Evolutionary conservation across 306 rosid species (phyloP).

Genomic region (Medicago lupulina): DNA sequence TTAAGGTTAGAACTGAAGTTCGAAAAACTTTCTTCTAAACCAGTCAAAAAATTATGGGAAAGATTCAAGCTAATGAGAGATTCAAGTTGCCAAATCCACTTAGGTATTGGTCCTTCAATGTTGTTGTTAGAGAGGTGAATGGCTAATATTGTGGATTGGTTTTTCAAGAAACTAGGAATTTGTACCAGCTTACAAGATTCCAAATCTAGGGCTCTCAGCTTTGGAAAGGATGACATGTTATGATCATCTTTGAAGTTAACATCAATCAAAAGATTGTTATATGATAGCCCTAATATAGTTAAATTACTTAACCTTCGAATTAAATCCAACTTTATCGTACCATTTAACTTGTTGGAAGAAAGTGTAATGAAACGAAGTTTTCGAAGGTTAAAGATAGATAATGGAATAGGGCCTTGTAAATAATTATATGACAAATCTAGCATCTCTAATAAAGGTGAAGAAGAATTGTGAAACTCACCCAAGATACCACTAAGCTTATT

Average conservation of each 20-base stretch:
- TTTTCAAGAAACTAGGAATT: constrained; percentile 50
- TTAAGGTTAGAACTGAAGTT: not conserved
- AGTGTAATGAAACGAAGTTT: constrained; percentile 43
- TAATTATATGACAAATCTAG: constrained; percentile 53
- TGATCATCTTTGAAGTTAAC: not conserved
- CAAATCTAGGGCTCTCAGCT: constrained; percentile 3
- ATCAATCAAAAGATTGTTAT: constrained; percentile 42
- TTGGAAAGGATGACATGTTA: constrained; percentile 23
- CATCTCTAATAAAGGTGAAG: constrained; percentile 1
- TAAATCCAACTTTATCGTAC: constrained; percentile 21
- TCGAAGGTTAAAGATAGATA: constrained; percentile 36
- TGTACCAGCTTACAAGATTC: constrained; percentile 38
- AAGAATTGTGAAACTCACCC: constrained; percentile 2
- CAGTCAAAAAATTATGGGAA: not conserved
- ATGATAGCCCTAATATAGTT: constrained; percentile 50
- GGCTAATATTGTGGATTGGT: not conserved
- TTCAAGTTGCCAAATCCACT: not conserved
- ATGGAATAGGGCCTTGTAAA: constrained; percentile 51
- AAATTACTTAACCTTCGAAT: constrained; percentile 39
- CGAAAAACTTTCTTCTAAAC: not conserved
- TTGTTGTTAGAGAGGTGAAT: constrained; percentile 51
- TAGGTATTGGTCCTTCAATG: constrained; percentile 28
- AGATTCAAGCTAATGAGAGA: not conserved
- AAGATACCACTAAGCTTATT: constrained; percentile 42
- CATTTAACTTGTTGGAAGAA: constrained; percentile 57